phyloP scores from a whole-genome alignment of 2,329 filamentous ascomycete genomes.

The Nemania bipapillata region DNA sequence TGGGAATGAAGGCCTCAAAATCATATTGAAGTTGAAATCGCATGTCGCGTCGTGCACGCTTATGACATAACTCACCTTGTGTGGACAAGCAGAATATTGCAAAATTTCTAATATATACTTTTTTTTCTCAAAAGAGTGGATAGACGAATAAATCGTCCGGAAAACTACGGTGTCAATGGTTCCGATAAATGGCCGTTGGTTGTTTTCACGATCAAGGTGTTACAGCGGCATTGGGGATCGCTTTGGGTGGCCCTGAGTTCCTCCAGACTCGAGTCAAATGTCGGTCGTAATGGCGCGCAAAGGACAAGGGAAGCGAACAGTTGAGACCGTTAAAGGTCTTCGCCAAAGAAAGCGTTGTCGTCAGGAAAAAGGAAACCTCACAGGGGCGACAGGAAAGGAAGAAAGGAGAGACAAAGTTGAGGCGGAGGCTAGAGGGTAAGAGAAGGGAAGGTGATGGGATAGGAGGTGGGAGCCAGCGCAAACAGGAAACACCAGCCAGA shows the following conservation, averaged over 20 bases:
- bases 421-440: slow-evolving; percentile 46
- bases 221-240: slow-evolving; percentile 48
- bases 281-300: slow-evolving; percentile 40
- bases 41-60: not conserved
- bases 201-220: slow-evolving; percentile 45
- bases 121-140: slow-evolving; percentile 51
- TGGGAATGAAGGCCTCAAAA: not conserved
- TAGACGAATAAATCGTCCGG: slow-evolving; percentile 52
- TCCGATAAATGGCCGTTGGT: slow-evolving; percentile 40
- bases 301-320: slow-evolving; percentile 43
- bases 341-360: slow-evolving; percentile 49
- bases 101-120: slow-evolving; percentile 33
- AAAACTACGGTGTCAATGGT: slow-evolving; percentile 39
- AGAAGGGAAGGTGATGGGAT: slow-evolving; percentile 42
- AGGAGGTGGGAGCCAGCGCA: slow-evolving; percentile 40
- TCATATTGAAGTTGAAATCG: not conserved
- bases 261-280: slow-evolving; percentile 44
- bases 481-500: slow-evolving; percentile 46
- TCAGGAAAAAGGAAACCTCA: slow-evolving; percentile 50
- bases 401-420: slow-evolving; percentile 50
- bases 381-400: slow-evolving; percentile 50
- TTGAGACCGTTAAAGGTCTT: slow-evolving; percentile 43
- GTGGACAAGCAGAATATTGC: slow-evolving; percentile 44
- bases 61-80: slow-evolving; percentile 45
- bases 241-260: slow-evolving; percentile 39